Evolutionary conservation across 805 yeast genomes (phyloP).

Genomic region (Candida ponderosae): DNA sequence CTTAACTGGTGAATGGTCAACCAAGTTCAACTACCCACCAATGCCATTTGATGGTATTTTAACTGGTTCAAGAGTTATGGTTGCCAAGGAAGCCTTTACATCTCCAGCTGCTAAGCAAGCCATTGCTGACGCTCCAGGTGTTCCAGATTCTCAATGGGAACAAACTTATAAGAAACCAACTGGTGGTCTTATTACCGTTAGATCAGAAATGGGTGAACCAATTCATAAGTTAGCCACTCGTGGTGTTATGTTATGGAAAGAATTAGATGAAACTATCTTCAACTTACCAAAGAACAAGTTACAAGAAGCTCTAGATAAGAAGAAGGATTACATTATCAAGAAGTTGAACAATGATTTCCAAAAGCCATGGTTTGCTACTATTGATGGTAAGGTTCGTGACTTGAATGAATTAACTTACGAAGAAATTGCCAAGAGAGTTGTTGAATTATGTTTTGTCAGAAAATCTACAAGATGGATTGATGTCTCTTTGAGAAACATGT

Average conservation of each 20-base stretch:
- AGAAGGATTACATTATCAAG: conserved; percentile 78
- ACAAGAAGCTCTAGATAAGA: conserved; percentile 70
- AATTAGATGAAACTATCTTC: conserved; percentile 90
- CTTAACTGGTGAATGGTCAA: conserved; percentile 97
- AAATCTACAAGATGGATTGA: conserved; percentile 85
- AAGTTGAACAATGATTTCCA: conserved; percentile 91
- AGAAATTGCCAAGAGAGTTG: conserved; percentile 80
- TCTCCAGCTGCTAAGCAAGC: conserved; percentile 91
- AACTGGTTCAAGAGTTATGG: conserved; percentile 95
- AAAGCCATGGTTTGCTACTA: conserved; percentile 94
- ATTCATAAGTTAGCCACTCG: conserved; percentile 98
- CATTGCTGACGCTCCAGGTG: conserved; percentile 88
- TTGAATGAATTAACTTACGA: conserved; percentile 92
- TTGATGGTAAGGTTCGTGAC: conserved; percentile 72
- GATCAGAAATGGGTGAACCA: conserved; percentile 99
- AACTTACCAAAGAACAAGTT: conserved; percentile 83
- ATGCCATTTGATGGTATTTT: conserved; percentile 99
- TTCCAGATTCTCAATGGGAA: conserved; percentile 86
- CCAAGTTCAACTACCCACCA: conserved; percentile 79
- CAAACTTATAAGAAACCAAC: conserved; percentile 88
- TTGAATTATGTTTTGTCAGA: conserved; percentile 81
- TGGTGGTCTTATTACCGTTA: conserved; percentile 94
- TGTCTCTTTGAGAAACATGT: conserved; percentile 71
- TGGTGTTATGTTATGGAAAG: conserved; percentile 96
- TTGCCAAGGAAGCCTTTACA: conserved; percentile 92